Evolutionary conservation across 345 rosid genomes (phyloP).

Genomic region (Citrus mangshanensis): DNA sequence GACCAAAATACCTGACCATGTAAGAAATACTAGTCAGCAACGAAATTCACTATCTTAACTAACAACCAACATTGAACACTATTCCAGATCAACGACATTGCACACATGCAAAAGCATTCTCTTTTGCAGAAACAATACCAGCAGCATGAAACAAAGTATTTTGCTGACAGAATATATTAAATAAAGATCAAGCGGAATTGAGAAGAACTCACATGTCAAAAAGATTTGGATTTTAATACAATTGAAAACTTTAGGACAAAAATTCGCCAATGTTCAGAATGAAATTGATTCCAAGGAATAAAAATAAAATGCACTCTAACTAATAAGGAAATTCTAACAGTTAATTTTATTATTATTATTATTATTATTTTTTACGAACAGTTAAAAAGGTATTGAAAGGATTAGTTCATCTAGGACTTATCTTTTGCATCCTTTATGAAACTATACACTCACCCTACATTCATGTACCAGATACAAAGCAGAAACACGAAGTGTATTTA

Average conservation of each 20-base stretch:
- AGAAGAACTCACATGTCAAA: background rate
- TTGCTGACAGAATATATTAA: background rate
- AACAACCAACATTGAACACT: conserved; percentile 6
- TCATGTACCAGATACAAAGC: background rate
- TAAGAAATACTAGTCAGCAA: conserved; percentile 19
- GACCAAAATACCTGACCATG: conserved; percentile 70
- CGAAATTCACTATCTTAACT: background rate
- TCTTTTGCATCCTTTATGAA: background rate
- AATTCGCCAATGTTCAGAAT: background rate
- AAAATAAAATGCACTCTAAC: background rate
- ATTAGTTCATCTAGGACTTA: background rate
- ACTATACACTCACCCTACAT: background rate
- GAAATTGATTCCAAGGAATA: background rate
- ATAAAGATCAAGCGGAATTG: too few relatives aligned
- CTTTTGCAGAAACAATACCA: background rate
- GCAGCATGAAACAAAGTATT: background rate
- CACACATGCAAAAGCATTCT: background rate
- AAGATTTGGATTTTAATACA: background rate
- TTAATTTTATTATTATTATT: too few relatives aligned
- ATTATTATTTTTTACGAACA: background rate
- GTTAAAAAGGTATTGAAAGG: background rate
- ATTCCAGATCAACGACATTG: background rate
- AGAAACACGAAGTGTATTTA: background rate
- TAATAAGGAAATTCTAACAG: background rate
- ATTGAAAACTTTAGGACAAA: background rate